These are phyloP conservation scores for Talaromyces sp. DNA, from an alignment of 2,329 filamentous ascomycete species.

Conservation along the genomic window DNA sequence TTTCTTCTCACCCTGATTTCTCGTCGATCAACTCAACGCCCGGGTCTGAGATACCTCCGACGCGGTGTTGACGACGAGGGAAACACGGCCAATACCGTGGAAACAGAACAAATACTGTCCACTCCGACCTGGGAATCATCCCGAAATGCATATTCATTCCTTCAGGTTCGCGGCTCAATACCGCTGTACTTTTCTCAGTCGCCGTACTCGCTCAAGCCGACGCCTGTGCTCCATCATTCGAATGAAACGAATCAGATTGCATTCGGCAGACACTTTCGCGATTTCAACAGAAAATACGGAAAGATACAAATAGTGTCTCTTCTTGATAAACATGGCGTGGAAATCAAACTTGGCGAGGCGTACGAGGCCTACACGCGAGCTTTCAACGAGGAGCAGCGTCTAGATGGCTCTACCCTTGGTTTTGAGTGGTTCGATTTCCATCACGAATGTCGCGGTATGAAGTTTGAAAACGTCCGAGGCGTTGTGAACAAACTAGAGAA, in stretches of 20 bases:
- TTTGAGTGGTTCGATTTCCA: constrained; percentile 99
- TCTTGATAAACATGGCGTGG: constrained; percentile 81
- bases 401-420: constrained; percentile 50
- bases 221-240: constrained; percentile 77
- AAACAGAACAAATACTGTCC: constrained; percentile 91
- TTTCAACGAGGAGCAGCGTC: constrained; percentile 59
- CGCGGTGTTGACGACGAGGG: constrained; percentile 88
- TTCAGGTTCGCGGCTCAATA: constrained; percentile 86
- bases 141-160: constrained; percentile 69
- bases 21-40: constrained; percentile 77
- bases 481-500: constrained; percentile 66
- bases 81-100: constrained; percentile 81
- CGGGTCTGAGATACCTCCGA: constrained; percentile 82
- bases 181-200: constrained; percentile 94
- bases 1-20: constrained; percentile 88
- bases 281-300: constrained; percentile 66
- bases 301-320: constrained; percentile 73
- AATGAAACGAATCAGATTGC: constrained; percentile 71
- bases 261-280: constrained; percentile 72
- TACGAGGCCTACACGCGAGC: constrained; percentile 65
- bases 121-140: constrained; percentile 59
- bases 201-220: constrained; percentile 86
- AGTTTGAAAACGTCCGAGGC: constrained; percentile 86
- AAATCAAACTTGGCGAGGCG: constrained; percentile 70
- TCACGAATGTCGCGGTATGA: constrained; percentile 87